Evolutionary conservation across 192 early-diverging fungal species (phyloP).

Genomic region (Podila horticola): DNA sequence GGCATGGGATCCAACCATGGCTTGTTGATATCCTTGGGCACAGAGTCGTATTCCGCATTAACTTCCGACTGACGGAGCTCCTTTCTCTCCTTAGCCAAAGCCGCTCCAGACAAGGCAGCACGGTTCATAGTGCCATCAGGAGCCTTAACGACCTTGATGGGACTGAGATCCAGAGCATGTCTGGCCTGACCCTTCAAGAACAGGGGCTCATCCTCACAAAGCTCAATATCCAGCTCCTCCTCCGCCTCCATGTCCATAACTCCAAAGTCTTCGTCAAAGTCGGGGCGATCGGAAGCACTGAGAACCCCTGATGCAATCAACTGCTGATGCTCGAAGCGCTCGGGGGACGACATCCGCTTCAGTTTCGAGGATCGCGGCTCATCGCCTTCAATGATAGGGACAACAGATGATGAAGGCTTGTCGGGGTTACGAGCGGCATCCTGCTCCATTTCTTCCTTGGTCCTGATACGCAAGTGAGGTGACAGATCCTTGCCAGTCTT

Average conservation of each 20-base stretch:
- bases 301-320: conserved; percentile 95
- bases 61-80: conserved; percentile 86
- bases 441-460: conserved; percentile 69
- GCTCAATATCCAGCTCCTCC: conserved; percentile 97
- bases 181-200: conserved; percentile 95
- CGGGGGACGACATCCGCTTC: conserved; percentile 94
- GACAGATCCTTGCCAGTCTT: conserved; percentile 87
- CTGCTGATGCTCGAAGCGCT: conserved; percentile 98
- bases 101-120: conserved; percentile 91
- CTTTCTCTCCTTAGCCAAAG: conserved; percentile 93
- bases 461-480: conserved; percentile 79
- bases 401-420: conserved; percentile 57
- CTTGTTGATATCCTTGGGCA: conserved; percentile 87
- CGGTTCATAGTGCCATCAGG: conserved; percentile 97
- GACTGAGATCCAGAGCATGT: conserved; percentile 85
- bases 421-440: conserved; percentile 74
- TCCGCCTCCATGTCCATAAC: conserved; percentile 86
- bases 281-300: conserved; percentile 85
- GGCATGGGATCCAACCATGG: conserved; percentile 97
- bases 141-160: conserved; percentile 98
- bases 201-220: conserved; percentile 92
- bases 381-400: conserved; percentile 60
- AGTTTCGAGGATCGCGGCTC: conserved; percentile 51
- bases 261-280: conserved; percentile 90
- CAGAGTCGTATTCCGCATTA: conserved; percentile 80